Percentiles rank a stretch among this genome's conserved stretches.
Conservation (phyloP, 2,329 filamentous ascomycete genomes). For the Fusarium palustre region DNA sequence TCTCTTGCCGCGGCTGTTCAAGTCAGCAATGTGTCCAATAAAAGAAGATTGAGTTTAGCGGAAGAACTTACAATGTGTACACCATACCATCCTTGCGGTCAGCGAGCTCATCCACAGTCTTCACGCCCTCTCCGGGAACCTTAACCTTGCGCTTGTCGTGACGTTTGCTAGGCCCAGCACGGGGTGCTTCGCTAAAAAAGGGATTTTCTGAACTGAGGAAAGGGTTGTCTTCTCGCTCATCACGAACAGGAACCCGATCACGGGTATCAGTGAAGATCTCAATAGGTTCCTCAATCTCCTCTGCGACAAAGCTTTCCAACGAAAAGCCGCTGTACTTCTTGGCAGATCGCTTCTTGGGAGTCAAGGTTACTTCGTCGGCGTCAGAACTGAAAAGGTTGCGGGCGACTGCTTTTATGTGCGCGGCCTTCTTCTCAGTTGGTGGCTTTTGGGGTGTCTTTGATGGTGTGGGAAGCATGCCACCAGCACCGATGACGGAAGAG, state of each 20-base stretch:
- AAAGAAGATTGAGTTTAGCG: not conserved
- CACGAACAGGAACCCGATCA: conserved; percentile 77
- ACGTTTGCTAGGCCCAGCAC: conserved; percentile 58
- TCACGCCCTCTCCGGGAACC: conserved; percentile 68
- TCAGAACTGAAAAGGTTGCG: conserved; percentile 72
- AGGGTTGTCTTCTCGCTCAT: conserved; percentile 76
- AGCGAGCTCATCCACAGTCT: conserved; percentile 72
- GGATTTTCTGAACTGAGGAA: conserved; percentile 79
- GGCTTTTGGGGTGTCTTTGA: conserved; percentile 80
- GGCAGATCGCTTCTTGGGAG: conserved; percentile 67
- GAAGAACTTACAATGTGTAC: conserved; percentile 77
- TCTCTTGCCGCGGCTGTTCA: conserved; percentile 78
- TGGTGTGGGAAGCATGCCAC: conserved; percentile 78
- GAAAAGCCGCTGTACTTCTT: conserved; percentile 68
- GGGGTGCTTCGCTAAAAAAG: conserved; percentile 67
- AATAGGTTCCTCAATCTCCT: conserved; percentile 70
- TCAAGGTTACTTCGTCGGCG: conserved; percentile 69
- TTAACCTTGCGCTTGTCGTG: conserved; percentile 67
- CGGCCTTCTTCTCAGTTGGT: conserved; percentile 61
- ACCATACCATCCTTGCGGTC: conserved; percentile 78
- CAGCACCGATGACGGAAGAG: conserved; percentile 50
- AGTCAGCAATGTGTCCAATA: conserved; percentile 30
- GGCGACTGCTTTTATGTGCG: conserved; percentile 66
- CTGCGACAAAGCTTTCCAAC: conserved; percentile 68
- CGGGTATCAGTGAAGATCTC: conserved; percentile 83